Base-by-base conservation (phyloP, 108 stramenopile genomes). In the Skeletonema marinoi region DNA sequence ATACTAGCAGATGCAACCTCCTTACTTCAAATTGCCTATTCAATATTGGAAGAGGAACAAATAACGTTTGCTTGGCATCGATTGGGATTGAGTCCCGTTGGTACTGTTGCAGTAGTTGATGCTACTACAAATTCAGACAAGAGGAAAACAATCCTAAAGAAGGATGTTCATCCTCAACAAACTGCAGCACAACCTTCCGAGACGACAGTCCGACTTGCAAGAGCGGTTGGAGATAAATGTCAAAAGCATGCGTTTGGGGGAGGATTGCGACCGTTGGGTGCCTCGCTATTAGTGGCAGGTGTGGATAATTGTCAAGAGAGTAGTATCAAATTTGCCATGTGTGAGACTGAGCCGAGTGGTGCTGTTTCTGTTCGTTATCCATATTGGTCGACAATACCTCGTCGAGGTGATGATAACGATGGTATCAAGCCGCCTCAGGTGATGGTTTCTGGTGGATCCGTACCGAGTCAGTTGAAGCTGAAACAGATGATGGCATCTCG, bases 181-280 rank as follows among this genome's bases (percentile, higher is more conserved):
- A 19, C 50, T 51, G 17, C 73, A 32, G 61, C 64, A 39, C 68
- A 46, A 30, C 69, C 74, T 5, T 59, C 75, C 2, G 75, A 82
- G 71, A 82, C 81, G 38, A 48, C 70, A 56, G 32, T 76, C 21
- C 75, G 81, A 21, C 68, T 82, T 46, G 59, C 81, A 17, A 63
- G 70, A 30, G 77, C 70, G 29, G 44, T 89, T 19, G 88, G 84
- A 1, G 77, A 88, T 66, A 77, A 86, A 48, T 93, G 91, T 78
- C 94, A 95, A 66, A 78, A 70, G 51, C 86, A 91, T 77, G 76
- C 86, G 3, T 90, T 92, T 81, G 90, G 92, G 17, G 92, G 94
- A 17, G 90, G 94, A 9, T 75, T 93, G 63, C 85, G 92, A 65
- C 88, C 92, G 14, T 87, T 85, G 68, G 93, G 93, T 35, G 80